These are phyloP conservation scores for Marasmius sp. DNA, from an alignment of 1,284 basidiomycete species.

Conservation along the genomic window DNA sequence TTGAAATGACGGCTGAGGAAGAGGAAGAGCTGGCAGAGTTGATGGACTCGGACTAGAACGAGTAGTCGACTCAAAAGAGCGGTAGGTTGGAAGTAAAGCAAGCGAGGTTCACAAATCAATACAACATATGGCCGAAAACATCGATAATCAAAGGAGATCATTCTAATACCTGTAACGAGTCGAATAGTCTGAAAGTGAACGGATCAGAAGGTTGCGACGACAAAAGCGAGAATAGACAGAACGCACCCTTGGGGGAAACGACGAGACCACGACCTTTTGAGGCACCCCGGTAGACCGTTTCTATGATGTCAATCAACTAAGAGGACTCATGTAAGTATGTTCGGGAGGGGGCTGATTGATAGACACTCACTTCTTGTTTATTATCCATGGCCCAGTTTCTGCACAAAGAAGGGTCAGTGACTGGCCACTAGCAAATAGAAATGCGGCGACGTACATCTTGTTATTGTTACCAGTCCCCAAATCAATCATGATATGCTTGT, in stretches of 20 bases:
- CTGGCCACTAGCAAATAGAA: neutral
- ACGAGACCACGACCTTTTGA: constrained; percentile 98
- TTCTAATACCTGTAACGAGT: constrained; percentile 77
- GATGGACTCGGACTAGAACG: constrained; percentile 52
- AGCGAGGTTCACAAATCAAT: neutral
- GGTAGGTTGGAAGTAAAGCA: neutral
- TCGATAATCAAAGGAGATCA: neutral
- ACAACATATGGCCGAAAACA: neutral
- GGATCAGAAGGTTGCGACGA: neutral
- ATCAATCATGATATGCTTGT: constrained; percentile 99
- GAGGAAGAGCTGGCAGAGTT: constrained; percentile 81
- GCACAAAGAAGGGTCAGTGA: constrained; percentile 9
- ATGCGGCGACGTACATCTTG: constrained; percentile 78
- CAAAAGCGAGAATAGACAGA: neutral
- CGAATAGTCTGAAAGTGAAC: constrained; percentile 65
- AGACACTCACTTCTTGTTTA: constrained; percentile 81
- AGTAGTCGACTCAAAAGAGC: neutral
- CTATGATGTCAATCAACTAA: constrained; percentile 96
- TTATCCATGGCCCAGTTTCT: constrained; percentile 98
- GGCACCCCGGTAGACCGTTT: constrained; percentile 97
- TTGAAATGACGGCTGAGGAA: constrained; percentile 68
- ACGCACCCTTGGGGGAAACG: constrained; percentile 90
- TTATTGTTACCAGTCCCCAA: constrained; percentile 99
- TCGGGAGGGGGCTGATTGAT: neutral
- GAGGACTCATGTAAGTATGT: constrained; percentile 10